phyloP scores from a whole-genome alignment of 169 alveolate species.

The Plasmodium billcollinsi region DNA sequence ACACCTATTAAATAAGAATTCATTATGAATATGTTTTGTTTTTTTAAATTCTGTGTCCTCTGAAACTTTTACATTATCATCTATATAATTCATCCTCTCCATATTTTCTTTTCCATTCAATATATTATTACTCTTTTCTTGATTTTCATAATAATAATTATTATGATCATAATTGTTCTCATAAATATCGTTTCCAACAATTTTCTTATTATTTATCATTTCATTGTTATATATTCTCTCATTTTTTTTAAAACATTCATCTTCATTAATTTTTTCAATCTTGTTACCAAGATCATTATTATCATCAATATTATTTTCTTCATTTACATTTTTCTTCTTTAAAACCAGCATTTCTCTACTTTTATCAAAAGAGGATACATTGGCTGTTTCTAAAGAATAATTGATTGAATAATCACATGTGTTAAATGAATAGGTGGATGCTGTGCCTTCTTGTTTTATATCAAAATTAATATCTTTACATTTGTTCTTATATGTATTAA shows the following conservation, averaged over 20 bases:
- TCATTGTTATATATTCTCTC: background rate
- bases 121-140: no score
- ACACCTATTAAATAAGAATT: background rate
- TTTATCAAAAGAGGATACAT: constrained; percentile 57
- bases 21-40: no score
- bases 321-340: background rate
- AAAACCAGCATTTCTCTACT: constrained; percentile 15
- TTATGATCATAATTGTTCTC: constrained; percentile 4
- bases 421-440: constrained; percentile 59
- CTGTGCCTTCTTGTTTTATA: constrained; percentile 54
- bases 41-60: no score
- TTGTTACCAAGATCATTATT: constrained; percentile 4
- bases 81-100: no score
- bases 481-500: constrained; percentile 20
- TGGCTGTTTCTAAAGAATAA: constrained; percentile 55
- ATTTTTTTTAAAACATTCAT: background rate
- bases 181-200: background rate
- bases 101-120: no score
- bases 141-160: no score
- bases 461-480: constrained; percentile 21
- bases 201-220: background rate
- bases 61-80: no score
- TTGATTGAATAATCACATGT: constrained; percentile 52
- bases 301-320: constrained; percentile 1
- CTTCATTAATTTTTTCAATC: constrained; percentile 8